Evolutionary conservation across 768 basidiomycete genomes (phyloP), one percentile per base, ranked within the genome.

Genomic region (Boletus reticuloceps): DNA sequence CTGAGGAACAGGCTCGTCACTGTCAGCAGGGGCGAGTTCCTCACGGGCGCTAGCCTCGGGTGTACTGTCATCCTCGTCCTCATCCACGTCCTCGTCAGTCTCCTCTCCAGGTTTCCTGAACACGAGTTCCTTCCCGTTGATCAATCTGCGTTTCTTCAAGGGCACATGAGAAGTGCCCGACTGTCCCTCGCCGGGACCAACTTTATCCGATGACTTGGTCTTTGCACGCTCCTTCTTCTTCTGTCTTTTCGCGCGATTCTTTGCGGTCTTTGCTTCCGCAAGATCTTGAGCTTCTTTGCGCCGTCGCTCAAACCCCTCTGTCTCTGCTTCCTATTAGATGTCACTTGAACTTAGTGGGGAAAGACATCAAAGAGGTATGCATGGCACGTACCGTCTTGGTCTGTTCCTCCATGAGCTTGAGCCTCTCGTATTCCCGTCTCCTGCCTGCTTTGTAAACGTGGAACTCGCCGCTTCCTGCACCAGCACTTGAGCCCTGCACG

Each of bases 401-500:
- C 56, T 84, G 76, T 56, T 98, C 95, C 58, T 95, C 92, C 77
- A 99, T 82, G 14, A 96, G 64, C 75, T 91, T 95, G 54, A 98
- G 69, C 54, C 97, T 77, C 72, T 99, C 97, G 64, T 98, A 98
- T 75, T 99, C 97, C 64, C 96, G 80, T 67, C 96, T 80, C 58
- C 97, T 77, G 60, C 88, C 86, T 17, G 96, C 95, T 69, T 98
- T 98, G 77, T 98, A 99, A 0, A 99, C 97, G 69, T 99, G 97
- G 67, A 98, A 98, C 72, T 96, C 95, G 41, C 96, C 96, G 53
- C 91, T 93, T 48, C 97, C 97, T 17, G 97, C 97, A 43, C 96
- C 97, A 8, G 97, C 94, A 71, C 91, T 93, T 16, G 92, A 95
- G 1, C 97, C 97, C 72, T 98, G 95, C 8, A 99, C 96, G 64